These are phyloP conservation scores for Pythium phragmiticola DNA, from an alignment of 352 stramenopile genomes.

Conservation along the genomic window DNA sequence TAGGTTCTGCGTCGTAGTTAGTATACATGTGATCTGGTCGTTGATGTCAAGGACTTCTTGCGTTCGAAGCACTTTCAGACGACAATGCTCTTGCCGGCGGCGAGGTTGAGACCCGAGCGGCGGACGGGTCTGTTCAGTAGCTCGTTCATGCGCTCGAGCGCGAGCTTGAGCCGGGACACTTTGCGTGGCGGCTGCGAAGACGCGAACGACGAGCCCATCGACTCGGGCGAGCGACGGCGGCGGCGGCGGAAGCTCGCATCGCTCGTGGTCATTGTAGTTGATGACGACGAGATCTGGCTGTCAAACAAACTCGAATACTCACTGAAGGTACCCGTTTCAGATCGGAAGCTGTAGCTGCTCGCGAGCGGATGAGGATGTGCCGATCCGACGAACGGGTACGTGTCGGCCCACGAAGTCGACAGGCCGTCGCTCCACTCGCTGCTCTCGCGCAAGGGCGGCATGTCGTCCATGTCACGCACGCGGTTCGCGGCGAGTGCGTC, in stretches of 20 bases:
- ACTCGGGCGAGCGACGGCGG: slow-evolving; percentile 19
- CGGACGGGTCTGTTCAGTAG: slow-evolving; percentile 73
- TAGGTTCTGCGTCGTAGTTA: background rate
- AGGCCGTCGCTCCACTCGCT: slow-evolving; percentile 28
- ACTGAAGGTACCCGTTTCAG: too few relatives aligned
- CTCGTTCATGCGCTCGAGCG: slow-evolving; percentile 66
- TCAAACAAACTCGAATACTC: slow-evolving; percentile 8
- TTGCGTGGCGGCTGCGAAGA: slow-evolving; percentile 50
- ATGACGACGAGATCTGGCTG: slow-evolving; percentile 10
- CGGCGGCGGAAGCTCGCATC: background rate
- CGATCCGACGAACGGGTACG: slow-evolving; percentile 7
- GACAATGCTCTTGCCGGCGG: slow-evolving; percentile 66
- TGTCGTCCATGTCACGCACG: slow-evolving; percentile 2
- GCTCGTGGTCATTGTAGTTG: background rate
- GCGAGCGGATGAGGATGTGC: background rate
- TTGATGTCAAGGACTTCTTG: background rate
- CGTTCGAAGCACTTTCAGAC: slow-evolving; percentile 31
- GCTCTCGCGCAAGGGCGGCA: slow-evolving; percentile 26
- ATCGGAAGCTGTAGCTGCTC: too few relatives aligned
- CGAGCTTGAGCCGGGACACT: slow-evolving; percentile 62
- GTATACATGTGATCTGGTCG: background rate
- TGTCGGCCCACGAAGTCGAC: background rate
- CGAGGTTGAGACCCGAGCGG: slow-evolving; percentile 64
- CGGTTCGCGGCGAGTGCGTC: slow-evolving; percentile 2
- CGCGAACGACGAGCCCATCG: background rate